Percentiles rank a stretch among this genome's conserved stretches.
Conservation (phyloP, 2,329 filamentous ascomycete species). For the Neonectria magnoliae region DNA sequence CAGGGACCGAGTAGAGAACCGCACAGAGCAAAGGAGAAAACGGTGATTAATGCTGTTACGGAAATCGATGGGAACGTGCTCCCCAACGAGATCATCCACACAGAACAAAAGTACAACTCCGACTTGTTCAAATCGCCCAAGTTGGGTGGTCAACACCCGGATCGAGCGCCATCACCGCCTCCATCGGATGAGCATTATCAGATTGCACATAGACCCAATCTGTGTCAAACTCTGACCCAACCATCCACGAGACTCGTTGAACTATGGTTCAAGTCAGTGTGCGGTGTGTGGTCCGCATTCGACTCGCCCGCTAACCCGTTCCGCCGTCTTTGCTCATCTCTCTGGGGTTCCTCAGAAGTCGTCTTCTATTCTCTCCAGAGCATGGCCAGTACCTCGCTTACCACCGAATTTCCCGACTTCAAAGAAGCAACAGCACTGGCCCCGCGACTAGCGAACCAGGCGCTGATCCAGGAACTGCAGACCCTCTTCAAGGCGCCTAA, state of each 20-base stretch:
- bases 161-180: not conserved
- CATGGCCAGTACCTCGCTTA: slow-evolving; percentile 34
- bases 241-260: slow-evolving; percentile 30
- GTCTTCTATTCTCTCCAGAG: slow-evolving; percentile 36
- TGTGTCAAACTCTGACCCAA: slow-evolving; percentile 27
- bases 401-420: slow-evolving; percentile 21
- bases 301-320: slow-evolving; percentile 34
- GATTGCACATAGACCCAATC: not conserved
- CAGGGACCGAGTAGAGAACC: not conserved
- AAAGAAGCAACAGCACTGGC: slow-evolving; percentile 30
- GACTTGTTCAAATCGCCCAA: not conserved
- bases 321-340: slow-evolving; percentile 24
- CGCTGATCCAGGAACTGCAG: slow-evolving; percentile 30
- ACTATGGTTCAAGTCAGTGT: slow-evolving; percentile 37
- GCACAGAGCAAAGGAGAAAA: not conserved
- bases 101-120: not conserved
- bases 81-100: not conserved
- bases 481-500: slow-evolving; percentile 28
- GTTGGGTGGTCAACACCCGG: not conserved
- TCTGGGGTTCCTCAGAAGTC: slow-evolving; percentile 26
- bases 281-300: slow-evolving; percentile 36
- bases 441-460: slow-evolving; percentile 30
- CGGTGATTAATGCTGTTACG: too few species aligned
- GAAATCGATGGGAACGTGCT: not conserved
- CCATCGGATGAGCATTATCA: not conserved